phyloP scores from a whole-genome alignment of 2,329 filamentous ascomycete species.

The Pseudogymnoascus sp. region DNA sequence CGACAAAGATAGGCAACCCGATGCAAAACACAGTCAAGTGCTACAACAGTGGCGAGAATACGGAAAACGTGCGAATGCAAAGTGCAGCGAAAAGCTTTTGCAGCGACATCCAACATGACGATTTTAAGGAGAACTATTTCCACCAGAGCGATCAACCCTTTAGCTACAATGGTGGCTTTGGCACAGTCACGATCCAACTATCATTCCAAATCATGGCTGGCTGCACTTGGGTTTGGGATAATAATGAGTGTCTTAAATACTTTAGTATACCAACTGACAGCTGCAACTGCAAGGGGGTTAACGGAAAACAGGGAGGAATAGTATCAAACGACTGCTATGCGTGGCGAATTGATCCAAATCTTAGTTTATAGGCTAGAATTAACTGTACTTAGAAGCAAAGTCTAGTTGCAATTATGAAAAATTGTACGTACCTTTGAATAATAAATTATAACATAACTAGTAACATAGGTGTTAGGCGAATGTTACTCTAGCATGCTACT shows the following conservation, averaged over 20 bases:
- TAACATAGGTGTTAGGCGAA: too few relatives aligned
- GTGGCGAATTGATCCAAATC: too few relatives aligned
- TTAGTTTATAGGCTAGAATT: too few relatives aligned
- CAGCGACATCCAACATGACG: not conserved
- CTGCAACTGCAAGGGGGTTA: constrained; percentile 21
- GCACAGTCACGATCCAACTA: constrained; percentile 12
- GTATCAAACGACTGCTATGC: constrained; percentile 19
- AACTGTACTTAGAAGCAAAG: too few relatives aligned
- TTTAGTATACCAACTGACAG: constrained; percentile 21
- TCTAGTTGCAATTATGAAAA: too few relatives aligned
- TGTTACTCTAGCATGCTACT: too few relatives aligned
- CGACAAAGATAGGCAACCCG: not conserved
- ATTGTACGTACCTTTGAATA: too few relatives aligned
- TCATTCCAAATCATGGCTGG: constrained; percentile 14
- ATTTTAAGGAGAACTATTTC: not conserved
- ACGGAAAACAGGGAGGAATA: constrained; percentile 22
- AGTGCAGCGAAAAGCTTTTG: not conserved
- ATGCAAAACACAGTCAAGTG: not conserved
- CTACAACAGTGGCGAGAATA: not conserved
- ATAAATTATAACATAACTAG: too few relatives aligned
- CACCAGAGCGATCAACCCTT: not conserved
- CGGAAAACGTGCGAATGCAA: not conserved
- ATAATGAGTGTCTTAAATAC: constrained; percentile 21
- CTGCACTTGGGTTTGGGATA: constrained; percentile 18
- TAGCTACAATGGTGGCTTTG: constrained; percentile 9